Conservation (phyloP, 768 basidiomycete species). For the Calocera viscosa region DNA sequence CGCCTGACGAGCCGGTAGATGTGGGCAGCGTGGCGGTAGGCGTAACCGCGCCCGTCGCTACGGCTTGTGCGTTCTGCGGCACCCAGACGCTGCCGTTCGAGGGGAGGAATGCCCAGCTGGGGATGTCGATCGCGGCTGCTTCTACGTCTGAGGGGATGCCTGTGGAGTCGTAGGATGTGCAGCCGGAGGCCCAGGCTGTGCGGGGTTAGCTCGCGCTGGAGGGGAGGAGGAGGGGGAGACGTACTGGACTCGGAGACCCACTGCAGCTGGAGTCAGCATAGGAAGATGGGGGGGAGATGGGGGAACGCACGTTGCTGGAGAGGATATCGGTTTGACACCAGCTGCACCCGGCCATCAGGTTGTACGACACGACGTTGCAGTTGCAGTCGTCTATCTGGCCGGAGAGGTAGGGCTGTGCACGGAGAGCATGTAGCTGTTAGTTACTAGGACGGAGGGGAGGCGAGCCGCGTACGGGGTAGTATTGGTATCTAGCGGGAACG, state of each 20-base stretch:
- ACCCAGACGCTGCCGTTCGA: background rate
- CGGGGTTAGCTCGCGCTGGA: background rate
- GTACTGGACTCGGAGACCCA: background rate
- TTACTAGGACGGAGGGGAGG: background rate
- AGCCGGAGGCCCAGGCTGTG: background rate
- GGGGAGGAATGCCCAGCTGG: background rate
- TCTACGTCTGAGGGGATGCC: background rate
- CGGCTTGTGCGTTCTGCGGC: background rate
- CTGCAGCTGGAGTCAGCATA: background rate
- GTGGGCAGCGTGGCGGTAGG: background rate
- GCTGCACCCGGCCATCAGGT: constrained; percentile 11
- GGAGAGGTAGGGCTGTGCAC: background rate
- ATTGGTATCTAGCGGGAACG: background rate
- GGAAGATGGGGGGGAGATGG: background rate
- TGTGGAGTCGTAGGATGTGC: background rate
- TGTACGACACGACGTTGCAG: constrained; percentile 12
- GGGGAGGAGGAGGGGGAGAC: background rate
- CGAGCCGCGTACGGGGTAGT: background rate
- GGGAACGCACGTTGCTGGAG: background rate
- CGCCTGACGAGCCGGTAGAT: background rate
- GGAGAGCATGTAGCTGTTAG: background rate
- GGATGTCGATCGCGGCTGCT: background rate
- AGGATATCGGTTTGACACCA: constrained; percentile 12
- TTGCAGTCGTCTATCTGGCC: constrained; percentile 10
- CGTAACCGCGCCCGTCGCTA: background rate